These are phyloP conservation scores for Huntiella omanensis DNA, from an alignment of 2,329 filamentous ascomycete genomes.

Conservation along the genomic window DNA sequence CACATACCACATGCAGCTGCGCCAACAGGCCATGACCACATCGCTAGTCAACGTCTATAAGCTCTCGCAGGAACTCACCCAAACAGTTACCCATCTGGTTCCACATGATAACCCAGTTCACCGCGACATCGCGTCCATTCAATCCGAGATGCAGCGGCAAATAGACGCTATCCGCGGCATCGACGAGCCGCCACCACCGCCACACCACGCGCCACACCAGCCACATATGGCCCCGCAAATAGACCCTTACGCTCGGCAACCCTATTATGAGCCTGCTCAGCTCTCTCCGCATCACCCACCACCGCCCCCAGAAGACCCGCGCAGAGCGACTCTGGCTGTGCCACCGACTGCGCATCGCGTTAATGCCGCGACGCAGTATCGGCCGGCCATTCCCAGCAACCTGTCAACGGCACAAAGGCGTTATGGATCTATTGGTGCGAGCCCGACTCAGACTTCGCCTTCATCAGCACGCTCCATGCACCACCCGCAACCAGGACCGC, in stretches of 20 bases:
- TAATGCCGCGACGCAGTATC: slow-evolving; percentile 39
- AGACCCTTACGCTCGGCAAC: slow-evolving; percentile 41
- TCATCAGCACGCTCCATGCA: slow-evolving; percentile 31
- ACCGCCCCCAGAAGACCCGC: slow-evolving; percentile 67
- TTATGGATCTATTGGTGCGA: slow-evolving; percentile 69
- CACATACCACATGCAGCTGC: slow-evolving; percentile 58
- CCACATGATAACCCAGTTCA: slow-evolving; percentile 61
- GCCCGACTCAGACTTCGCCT: slow-evolving; percentile 53
- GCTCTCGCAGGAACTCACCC: slow-evolving; percentile 72
- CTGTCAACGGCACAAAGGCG: slow-evolving; percentile 57
- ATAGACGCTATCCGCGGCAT: slow-evolving; percentile 35
- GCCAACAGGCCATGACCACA: slow-evolving; percentile 67
- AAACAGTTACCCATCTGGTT: slow-evolving; percentile 52
- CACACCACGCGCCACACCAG: not conserved
- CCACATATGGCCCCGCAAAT: slow-evolving; percentile 21
- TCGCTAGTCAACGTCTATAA: slow-evolving; percentile 51
- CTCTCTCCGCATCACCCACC: slow-evolving; percentile 76
- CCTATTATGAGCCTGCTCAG: slow-evolving; percentile 55
- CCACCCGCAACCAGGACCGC: slow-evolving; percentile 41
- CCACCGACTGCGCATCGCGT: slow-evolving; percentile 20
- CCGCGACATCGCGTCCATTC: slow-evolving; percentile 47
- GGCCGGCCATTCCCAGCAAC: slow-evolving; percentile 65
- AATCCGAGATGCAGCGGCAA: slow-evolving; percentile 42
- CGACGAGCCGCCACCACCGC: slow-evolving; percentile 38
- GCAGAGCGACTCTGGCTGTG: slow-evolving; percentile 49